A percentile compares a stretch with the other conserved stretches of the same genome.
phyloP scores from a whole-genome alignment of 345 rosid species.

The Populus euphratica region DNA sequence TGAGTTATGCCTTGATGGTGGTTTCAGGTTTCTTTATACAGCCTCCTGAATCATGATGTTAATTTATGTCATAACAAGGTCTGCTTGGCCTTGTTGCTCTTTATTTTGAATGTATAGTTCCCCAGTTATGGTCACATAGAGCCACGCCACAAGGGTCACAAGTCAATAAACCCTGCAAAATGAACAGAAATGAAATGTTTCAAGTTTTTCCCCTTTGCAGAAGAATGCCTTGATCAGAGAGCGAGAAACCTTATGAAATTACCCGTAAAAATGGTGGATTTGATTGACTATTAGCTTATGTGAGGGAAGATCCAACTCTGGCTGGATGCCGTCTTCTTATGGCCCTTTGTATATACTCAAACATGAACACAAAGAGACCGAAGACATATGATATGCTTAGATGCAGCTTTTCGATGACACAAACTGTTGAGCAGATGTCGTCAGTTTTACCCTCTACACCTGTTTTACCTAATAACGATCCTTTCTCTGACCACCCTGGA shows the following conservation, averaged over 20 bases:
- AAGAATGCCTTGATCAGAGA: neutral
- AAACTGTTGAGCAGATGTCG: constrained; percentile 12
- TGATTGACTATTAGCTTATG: constrained; percentile 25
- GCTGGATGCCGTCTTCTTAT: constrained; percentile 49
- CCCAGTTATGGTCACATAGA: neutral
- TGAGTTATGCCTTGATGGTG: neutral
- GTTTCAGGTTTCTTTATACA: neutral
- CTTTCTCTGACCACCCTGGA: constrained; percentile 44
- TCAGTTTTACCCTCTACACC: constrained; percentile 32
- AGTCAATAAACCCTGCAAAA: constrained; percentile 19
- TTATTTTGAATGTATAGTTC: neutral
- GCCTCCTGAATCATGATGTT: neutral
- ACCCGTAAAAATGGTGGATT: constrained; percentile 3
- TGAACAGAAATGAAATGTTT: neutral
- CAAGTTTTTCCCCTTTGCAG: neutral
- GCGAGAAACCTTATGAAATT: neutral
- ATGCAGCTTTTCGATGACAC: constrained; percentile 40
- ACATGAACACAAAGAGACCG: constrained; percentile 50
- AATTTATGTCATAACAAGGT: neutral
- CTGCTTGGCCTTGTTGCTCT: neutral
- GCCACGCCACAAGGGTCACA: neutral
- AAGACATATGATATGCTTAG: constrained; percentile 48
- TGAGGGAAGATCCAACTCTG: constrained; percentile 51
- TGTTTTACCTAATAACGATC: constrained; percentile 25
- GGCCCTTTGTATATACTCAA: constrained; percentile 50